Base-by-base conservation (phyloP, 2,329 filamentous ascomycete species). In the Fusarium sp. region DNA sequence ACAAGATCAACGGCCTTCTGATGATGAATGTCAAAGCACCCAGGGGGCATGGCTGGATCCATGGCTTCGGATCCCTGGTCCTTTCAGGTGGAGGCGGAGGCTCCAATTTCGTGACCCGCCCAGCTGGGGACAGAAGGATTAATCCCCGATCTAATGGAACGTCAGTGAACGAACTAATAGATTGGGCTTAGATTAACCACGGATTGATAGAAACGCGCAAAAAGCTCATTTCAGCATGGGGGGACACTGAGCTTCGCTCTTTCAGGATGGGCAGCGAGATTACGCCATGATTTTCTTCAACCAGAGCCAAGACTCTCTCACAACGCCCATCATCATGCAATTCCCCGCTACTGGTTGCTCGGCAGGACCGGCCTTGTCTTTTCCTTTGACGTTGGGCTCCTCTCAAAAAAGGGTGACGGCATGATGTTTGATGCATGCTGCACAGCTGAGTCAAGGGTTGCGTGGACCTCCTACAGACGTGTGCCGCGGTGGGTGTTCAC, bases 61-160 rank as follows among this genome's bases (percentile, higher is more conserved):
- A 61, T 64, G 64, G n/a, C n/a, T 16, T 31, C 49, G 20, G 31
- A 29, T 49, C 44, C 44, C 44, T 49, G 44, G 44, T 13, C 44
- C 44, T 49, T 49, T 27, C 44, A 27, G 44, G 44, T 49, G 44
- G 64, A 42, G 46, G 63, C 64, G 51, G 67, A 50, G 62, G 54
- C 62, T 56, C 40, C 65, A 71, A 58, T 62, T 70, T 31, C 36
- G 16, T 57, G 67, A 73, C 66, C 61, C 69, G 67, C 71, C 60
- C 44, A 31, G 38, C 53, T 61, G 58, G 46, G 60, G 54, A 63
- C 55, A 31, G 31, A 62, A 59, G 58, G 36, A 38, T 61, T 68
- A 68, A 60, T 68, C 55, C 61, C 64, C 70, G 68, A 71, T 70
- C 71, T 65, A 50, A 29, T 59, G 61, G 68, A 40, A 68, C 58